Evolutionary conservation across 1,139 yeast species (phyloP), one percentile per base, ranked within the genome.

Genomic region (Lodderomyces metapsilosis): DNA sequence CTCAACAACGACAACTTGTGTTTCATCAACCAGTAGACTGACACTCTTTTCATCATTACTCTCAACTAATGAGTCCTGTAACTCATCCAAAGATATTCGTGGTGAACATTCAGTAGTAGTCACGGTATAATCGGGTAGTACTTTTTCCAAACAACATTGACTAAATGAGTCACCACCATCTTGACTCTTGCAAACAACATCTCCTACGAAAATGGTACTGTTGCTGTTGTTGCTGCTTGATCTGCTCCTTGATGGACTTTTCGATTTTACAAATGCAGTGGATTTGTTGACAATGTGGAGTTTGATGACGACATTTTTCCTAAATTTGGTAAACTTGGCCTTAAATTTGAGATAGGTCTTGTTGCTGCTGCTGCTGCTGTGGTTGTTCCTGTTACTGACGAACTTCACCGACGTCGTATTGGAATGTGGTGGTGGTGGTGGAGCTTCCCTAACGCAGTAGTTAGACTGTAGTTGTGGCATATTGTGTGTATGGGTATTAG

Each of bases 61-160:
- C n/a, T 28, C 32, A 13, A 28, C 32, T 15, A 28, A 16, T 9
- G 32, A 28, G 15, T 28, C 32, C 18, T 28, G 32, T 15, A 28
- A 16, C 9, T 28, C 32, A 28, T 28, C 32, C 32, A 28, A 28
- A 3, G 32, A 28, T 16, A 28, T 15, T 8, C 32, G 32, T 15
- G 32, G 32, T 28, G 32, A 28, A 15, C 32, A 28, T 16, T 28
- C 32, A 28, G 32, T 15, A 28, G 32, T 28, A 4, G 32, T 28
- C 11, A 28, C 18, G 5, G 18, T 28, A 16, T 15, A 28, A 9
- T 28, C 12, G n/a, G 32, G 32, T 3, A 20, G n/a, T n/a, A 25
- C 16, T 10, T 15, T 28, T 7, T 13, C 18, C 11, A 4, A 25
- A 12, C 30, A 25, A 28, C 10, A 28, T 3, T 8, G 15, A 25